Evolutionary conservation across 306 rosid species (phyloP), one percentile per base, ranked within the genome.

Genomic region (Casuarina glauca): DNA sequence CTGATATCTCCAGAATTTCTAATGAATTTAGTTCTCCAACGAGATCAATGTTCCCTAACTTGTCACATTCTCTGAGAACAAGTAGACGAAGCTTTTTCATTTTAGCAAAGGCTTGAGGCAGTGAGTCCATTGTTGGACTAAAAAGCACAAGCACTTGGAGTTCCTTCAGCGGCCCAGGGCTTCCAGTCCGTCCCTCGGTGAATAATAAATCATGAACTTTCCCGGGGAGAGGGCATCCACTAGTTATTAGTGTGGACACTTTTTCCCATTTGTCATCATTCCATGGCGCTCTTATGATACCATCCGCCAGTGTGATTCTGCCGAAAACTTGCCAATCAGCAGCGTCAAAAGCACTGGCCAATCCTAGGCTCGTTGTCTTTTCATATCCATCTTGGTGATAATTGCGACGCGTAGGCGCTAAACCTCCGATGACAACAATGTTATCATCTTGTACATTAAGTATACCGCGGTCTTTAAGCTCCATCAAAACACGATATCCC

Each of bases 61-160:
- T 73, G 81, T 74, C 78, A 78, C 85, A 81, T 32, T 51, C 82
- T 53, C 82, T 81, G 5, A 84, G 88, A 62, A 84, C 88, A 51
- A 85, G 82, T 38, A 82, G 39, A 49, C 53, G 39, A 76, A 85
- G 86, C 0, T 32, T n/a, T 9, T n/a, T 26, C 78, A 79, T 49
- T 5, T 17, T 16, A 9, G 19, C 12, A 8, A 73, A 9, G 15
- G 9, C 13, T 10, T 0, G 0, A 4, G 82, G 82, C n/a, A 82
- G 7, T 73, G 11, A 1, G 1, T 16, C 35, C 38, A 80, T 58
- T 74, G 70, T 72, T 12, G 88, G 86, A n/a, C 72, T 79, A 44
- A 82, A 49, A 58, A 85, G 10, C 15, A 67, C 80, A 54, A 85
- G 77, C 36, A 71, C 53, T 36, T 69, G 19, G 36, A 82, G 79